Base-by-base conservation (phyloP, 2,329 filamentous ascomycete species). In the Aspergillus spinulosporus region DNA sequence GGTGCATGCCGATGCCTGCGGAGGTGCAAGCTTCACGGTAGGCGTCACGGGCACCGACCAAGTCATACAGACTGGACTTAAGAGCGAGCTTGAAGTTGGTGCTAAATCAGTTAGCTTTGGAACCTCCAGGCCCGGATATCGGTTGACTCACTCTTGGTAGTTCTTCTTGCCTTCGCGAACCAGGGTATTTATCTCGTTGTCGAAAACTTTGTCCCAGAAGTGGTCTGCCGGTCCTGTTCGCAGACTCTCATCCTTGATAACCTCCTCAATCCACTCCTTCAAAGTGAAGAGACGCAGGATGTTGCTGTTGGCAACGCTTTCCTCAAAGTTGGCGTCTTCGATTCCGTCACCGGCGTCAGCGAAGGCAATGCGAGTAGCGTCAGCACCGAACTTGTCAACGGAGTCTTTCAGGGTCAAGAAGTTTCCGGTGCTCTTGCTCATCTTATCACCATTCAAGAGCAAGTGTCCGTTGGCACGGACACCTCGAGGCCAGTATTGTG, bases 361-460 rank as follows among this genome's bases (percentile, higher is more conserved):
- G 61, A 99, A 86, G 3, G 92, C 92, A 66, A 97, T 89, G 71
- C 93, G 85, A 43, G 89, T 88, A 9, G 94, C 94, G 72, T 97
- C 94, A 6, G 94, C 93, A 68, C 94, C 94, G 67, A 94, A 99
- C 74, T 99, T 99, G 66, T 87, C 83, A 11, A 93, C 88, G 31
- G 92, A 84, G 60, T 97, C 90, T 52, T 87, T 84, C 51, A 97
- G 81, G 8, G 94, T 97, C 73, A 99, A 82, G 80, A 99, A 99
- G 78, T 97, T 99, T 60, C 94, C 94, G 0, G 92, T 97, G 52
- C 88, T 93, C 80, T 99, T 99, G 73, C 87, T 89, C 94, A 99
- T 99, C 84, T 99, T 99, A 72, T 96, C 90, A 49, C 93, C 93
- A 72, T 99, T 99, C 62, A 99, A 82, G 74, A 96, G 85, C 68